Conservation (phyloP, 2,329 filamentous ascomycete species). For the Dothistroma septosporum region DNA sequence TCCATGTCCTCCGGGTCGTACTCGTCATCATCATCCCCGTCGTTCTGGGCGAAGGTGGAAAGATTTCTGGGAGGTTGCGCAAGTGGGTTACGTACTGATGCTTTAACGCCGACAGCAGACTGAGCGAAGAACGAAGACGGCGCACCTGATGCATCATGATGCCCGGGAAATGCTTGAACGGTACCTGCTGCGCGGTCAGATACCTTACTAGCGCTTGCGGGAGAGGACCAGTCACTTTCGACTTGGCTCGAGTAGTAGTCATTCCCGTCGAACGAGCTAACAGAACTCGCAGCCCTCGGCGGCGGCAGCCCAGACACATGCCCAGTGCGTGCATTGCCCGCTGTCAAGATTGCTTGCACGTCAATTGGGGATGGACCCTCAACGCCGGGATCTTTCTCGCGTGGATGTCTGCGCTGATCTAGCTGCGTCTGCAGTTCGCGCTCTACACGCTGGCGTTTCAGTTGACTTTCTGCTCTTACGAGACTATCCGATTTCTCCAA, state of each 20-base stretch:
- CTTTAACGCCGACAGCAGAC: slow-evolving; percentile 18
- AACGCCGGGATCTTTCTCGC: slow-evolving; percentile 47
- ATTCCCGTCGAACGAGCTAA: slow-evolving; percentile 82
- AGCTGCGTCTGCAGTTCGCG: slow-evolving; percentile 70
- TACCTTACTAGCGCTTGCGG: slow-evolving; percentile 39
- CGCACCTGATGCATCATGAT: slow-evolving; percentile 14
- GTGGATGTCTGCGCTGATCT: slow-evolving; percentile 56
- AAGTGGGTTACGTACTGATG: slow-evolving; percentile 5
- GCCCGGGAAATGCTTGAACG: slow-evolving; percentile 28
- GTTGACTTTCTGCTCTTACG: slow-evolving; percentile 72
- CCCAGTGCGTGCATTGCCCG: slow-evolving; percentile 71
- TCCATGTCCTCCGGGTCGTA: slow-evolving; percentile 29
- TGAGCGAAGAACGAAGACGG: slow-evolving; percentile 15
- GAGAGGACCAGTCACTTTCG: slow-evolving; percentile 66
- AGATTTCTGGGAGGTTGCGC: slow-evolving; percentile 14
- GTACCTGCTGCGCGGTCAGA: slow-evolving; percentile 44
- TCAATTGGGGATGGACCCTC: slow-evolving; percentile 45
- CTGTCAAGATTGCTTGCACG: slow-evolving; percentile 41
- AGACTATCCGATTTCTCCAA: slow-evolving; percentile 82
- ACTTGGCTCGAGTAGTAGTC: slow-evolving; percentile 92
- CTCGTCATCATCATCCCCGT: slow-evolving; percentile 17
- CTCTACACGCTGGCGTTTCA: slow-evolving; percentile 79
- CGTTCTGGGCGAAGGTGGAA: slow-evolving; percentile 9
- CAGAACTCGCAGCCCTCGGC: slow-evolving; percentile 51
- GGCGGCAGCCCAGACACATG: slow-evolving; percentile 54